A percentile compares a stretch with the other conserved stretches of the same genome.
Conservation (phyloP, 2,329 filamentous ascomycete species). For the Arthrinium puccinioides region DNA sequence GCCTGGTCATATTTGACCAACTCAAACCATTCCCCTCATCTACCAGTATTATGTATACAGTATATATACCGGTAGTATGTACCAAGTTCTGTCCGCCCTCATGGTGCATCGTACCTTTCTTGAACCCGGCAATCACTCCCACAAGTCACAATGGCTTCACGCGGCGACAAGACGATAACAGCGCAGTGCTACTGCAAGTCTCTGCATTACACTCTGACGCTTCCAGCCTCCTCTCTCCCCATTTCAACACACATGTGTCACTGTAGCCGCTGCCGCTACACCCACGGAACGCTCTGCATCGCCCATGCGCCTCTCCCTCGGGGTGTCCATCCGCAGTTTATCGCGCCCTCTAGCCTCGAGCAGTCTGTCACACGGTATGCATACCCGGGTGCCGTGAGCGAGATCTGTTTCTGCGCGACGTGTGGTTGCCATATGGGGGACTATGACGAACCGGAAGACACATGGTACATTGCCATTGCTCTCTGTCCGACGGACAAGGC, state of each 20-base stretch:
- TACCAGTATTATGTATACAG: no score
- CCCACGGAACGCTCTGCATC: constrained; percentile 1
- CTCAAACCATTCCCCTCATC: no score
- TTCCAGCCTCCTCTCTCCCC: constrained; percentile 2
- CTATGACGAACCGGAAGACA: not conserved
- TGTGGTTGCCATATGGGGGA: constrained; percentile 8
- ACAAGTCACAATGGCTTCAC: no score
- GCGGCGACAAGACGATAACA: not conserved
- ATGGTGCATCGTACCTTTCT: no score
- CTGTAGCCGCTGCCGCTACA: constrained; percentile 4
- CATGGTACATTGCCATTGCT: constrained; percentile 5
- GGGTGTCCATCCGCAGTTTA: not conserved
- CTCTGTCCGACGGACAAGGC: not conserved
- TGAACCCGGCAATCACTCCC: no score
- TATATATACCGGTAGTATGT: no score
- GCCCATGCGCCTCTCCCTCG: not conserved
- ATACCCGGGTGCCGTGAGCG: not conserved
- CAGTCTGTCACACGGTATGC: not conserved
- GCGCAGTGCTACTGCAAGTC: constrained; percentile 4
- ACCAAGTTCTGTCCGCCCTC: no score
- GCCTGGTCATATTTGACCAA: no score
- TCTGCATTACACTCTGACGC: not conserved
- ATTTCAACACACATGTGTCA: constrained; percentile 3
- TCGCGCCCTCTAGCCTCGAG: not conserved
- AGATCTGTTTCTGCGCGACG: constrained; percentile 2